phyloP scores from a whole-genome alignment of 2,329 filamentous ascomycete genomes.

The Penicillium digitatum region DNA sequence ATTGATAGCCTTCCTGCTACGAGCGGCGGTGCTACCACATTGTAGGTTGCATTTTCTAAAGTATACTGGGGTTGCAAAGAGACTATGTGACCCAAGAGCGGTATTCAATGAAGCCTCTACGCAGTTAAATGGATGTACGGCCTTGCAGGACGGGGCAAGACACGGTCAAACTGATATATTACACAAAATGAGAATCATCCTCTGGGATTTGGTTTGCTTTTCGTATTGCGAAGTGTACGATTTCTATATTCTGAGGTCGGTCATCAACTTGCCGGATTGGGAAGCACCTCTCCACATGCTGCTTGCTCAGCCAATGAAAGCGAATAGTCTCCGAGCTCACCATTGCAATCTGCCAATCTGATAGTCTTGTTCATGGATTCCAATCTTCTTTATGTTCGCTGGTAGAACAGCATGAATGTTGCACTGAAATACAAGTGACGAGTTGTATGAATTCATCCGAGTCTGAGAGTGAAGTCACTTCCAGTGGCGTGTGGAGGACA shows the following conservation, averaged over 20 bases:
- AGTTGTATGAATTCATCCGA: neutral
- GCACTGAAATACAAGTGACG: neutral
- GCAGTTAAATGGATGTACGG: slow-evolving; percentile 21
- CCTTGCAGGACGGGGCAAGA: slow-evolving; percentile 29
- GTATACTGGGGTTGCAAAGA: slow-evolving; percentile 23
- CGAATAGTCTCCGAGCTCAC: neutral
- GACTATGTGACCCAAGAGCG: slow-evolving; percentile 20
- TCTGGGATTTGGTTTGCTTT: neutral
- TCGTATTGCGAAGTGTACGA: neutral
- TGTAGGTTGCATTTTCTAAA: slow-evolving; percentile 27
- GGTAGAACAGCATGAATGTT: neutral
- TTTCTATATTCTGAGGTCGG: neutral
- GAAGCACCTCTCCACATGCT: neutral
- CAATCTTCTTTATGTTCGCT: neutral
- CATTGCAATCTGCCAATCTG: neutral
- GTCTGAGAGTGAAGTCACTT: too few relatives aligned
- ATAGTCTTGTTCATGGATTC: neutral
- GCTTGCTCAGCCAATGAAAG: neutral
- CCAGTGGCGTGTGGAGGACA: too few relatives aligned
- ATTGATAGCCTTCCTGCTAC: slow-evolving; percentile 8
- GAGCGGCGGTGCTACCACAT: slow-evolving; percentile 22
- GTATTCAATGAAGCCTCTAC: slow-evolving; percentile 21
- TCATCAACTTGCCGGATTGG: neutral
- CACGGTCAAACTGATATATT: slow-evolving; percentile 29
- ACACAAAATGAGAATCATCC: neutral